A percentile compares a stretch with the other conserved stretches of the same genome.
These are phyloP conservation scores for Colletotrichum chrysophilum DNA, from an alignment of 2,329 filamentous ascomycete genomes.

Conservation along the genomic window DNA sequence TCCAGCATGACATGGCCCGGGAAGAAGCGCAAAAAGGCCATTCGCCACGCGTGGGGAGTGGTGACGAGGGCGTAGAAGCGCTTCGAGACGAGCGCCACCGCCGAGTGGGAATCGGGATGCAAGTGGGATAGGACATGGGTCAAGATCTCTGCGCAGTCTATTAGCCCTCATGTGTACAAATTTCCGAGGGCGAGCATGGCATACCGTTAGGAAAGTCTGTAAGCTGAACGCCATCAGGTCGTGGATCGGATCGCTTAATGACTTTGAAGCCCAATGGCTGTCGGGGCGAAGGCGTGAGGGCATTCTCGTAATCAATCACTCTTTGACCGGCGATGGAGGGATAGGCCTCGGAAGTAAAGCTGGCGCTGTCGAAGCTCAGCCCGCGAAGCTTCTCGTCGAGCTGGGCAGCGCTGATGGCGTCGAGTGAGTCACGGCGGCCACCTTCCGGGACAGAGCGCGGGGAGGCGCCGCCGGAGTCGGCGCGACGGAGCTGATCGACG, in stretches of 20 bases:
- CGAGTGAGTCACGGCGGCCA: slow-evolving; percentile 28
- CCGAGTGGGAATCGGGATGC: slow-evolving; percentile 81
- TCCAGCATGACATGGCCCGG: slow-evolving; percentile 70
- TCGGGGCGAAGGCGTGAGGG: slow-evolving; percentile 51
- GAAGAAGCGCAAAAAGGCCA: slow-evolving; percentile 91
- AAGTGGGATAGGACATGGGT: slow-evolving; percentile 92
- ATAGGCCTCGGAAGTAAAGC: slow-evolving; percentile 27
- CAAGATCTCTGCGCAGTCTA: slow-evolving; percentile 73
- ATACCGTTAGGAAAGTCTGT: slow-evolving; percentile 82
- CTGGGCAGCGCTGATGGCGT: slow-evolving; percentile 43
- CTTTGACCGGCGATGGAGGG: slow-evolving; percentile 52
- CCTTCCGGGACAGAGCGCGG: slow-evolving; percentile 36
- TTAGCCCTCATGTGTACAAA: not conserved
- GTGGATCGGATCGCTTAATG: slow-evolving; percentile 49
- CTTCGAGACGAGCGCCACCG: slow-evolving; percentile 84
- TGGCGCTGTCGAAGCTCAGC: slow-evolving; percentile 48
- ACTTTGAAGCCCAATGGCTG: slow-evolving; percentile 62
- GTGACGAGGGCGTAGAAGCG: slow-evolving; percentile 88
- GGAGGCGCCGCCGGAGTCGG: slow-evolving; percentile 40
- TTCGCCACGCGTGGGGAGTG: slow-evolving; percentile 90
- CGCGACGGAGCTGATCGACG: slow-evolving; percentile 35
- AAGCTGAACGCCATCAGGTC: slow-evolving; percentile 47
- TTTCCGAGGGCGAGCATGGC: slow-evolving; percentile 25
- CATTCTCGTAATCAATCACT: slow-evolving; percentile 67
- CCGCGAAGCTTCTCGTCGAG: slow-evolving; percentile 57